Percentiles rank a stretch among this genome's conserved stretches.
Evolutionary conservation across 371 early-diverging fungal genomes (phyloP).

Genomic region (Lichtheimia corymbifera): DNA sequence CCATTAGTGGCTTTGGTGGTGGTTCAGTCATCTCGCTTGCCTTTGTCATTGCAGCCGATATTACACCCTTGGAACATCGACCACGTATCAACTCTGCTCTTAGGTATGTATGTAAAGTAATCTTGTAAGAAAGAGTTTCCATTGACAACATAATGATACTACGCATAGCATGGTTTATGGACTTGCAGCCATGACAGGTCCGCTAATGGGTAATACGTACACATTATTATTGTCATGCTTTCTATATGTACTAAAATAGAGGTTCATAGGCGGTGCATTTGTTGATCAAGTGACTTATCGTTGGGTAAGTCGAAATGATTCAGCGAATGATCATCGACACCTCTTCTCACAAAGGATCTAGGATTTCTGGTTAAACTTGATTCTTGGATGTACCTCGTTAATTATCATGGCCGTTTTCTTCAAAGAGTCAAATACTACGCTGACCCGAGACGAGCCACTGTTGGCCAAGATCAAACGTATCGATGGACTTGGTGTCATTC

Average conservation of each 20-base stretch:
- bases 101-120: too few species aligned
- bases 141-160: background rate
- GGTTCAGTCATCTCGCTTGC: constrained; percentile 66
- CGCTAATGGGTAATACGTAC: constrained; percentile 21
- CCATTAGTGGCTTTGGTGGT: constrained; percentile 70
- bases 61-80: constrained; percentile 65
- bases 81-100: constrained; percentile 64
- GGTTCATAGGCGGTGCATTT: constrained; percentile 54
- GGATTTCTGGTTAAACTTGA: constrained; percentile 74
- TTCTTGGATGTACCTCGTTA: constrained; percentile 59
- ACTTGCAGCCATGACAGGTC: constrained; percentile 70
- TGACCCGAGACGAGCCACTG: constrained; percentile 30
- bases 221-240: too few species aligned
- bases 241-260: too few species aligned
- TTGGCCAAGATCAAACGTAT: constrained; percentile 60
- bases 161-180: constrained; percentile 56
- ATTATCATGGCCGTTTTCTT: constrained; percentile 52
- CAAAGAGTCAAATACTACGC: constrained; percentile 39
- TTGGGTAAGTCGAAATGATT: constrained; percentile 10
- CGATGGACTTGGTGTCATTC: constrained; percentile 48
- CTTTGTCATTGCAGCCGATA: constrained; percentile 78
- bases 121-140: background rate
- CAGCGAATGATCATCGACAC: too few species aligned
- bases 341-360: background rate
- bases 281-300: constrained; percentile 27